A percentile compares a stretch with the other conserved stretches of the same genome.
Evolutionary conservation across 306 rosid genomes (phyloP).

Genomic region (Vigna reflexopilosa): DNA sequence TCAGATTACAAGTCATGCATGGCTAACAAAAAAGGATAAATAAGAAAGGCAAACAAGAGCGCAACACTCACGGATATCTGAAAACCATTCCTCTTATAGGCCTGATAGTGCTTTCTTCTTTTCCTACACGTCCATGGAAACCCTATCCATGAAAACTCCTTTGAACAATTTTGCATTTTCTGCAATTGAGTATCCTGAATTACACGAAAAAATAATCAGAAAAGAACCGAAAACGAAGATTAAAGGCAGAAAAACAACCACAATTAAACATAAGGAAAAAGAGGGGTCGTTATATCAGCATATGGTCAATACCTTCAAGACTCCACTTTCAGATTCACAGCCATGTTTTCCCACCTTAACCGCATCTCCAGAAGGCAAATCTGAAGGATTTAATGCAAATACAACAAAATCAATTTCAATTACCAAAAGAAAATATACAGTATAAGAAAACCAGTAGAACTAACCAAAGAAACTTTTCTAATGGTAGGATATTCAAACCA

Average conservation of each 20-base stretch:
- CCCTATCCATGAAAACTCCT: slow-evolving; percentile 77
- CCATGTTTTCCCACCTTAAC: slow-evolving; percentile 42
- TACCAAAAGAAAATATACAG: background rate
- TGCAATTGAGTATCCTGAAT: slow-evolving; percentile 56
- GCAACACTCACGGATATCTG: slow-evolving; percentile 67
- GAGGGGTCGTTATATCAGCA: background rate
- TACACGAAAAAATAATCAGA: background rate
- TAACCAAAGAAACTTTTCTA: background rate
- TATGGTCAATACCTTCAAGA: slow-evolving; percentile 61
- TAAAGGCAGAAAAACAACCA: background rate
- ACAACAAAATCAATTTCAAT: background rate
- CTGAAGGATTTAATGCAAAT: slow-evolving; percentile 43
- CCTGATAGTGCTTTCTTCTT: slow-evolving; percentile 69
- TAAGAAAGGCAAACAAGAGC: background rate
- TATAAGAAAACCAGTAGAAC: background rate
- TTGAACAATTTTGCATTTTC: slow-evolving; percentile 42
- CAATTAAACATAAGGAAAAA: background rate
- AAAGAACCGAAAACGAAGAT: background rate
- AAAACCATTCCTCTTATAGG: slow-evolving; percentile 68
- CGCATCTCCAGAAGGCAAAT: slow-evolving; percentile 42
- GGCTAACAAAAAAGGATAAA: background rate
- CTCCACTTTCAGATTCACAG: slow-evolving; percentile 42
- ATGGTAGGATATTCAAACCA: background rate
- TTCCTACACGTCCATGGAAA: slow-evolving; percentile 68
- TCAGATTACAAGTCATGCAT: background rate